Base-by-base conservation (phyloP, 2,329 filamentous ascomycete genomes). In the Teratosphaeria viscida region DNA sequence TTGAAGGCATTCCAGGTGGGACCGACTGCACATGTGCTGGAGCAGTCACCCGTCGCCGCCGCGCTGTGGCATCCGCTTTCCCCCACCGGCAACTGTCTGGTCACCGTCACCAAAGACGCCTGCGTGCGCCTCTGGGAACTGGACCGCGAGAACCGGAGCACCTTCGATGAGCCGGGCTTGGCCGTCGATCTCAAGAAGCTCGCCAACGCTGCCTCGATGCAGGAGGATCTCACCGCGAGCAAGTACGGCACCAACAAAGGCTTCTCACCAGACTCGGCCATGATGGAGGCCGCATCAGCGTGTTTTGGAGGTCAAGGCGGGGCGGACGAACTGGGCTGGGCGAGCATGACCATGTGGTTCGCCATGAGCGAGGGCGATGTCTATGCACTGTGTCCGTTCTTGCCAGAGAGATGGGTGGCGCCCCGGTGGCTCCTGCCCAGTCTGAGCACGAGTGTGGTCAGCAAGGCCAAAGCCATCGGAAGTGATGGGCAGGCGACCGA, bases 291-390 rank as follows among this genome's bases (percentile, higher is more conserved):
- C 26, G 90, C 91, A 3, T 87, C 92, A 1, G 91, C 92, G 56
- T 89, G 86, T 71, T 99, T 99, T 76, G 92, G 91, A 14, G 91
- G 91, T 29, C 77, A 72, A 56, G 82, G 81, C 10, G 76, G 73
- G 59, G 78, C 81, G 58, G 81, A 80, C 43, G 82, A 85, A 64
- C 79, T 84, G 67, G 82, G 82, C 1, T 99, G 94, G 94, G 89
- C 91, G 7, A 85, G 92, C 10, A 96, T 96, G 89, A 97, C 94
- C 0, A 79, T 99, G 11, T 99, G 92, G 90, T 78, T 97, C 57
- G 91, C 92, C n/a, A 99, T 96, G 88, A 85, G 85, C 43, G 88
- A 90, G 61, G 94, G 94, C 3, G 92, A 96, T 70, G 82, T 97
- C 5, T 99, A 99, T 70, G 92, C 92, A 1, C 78, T 99, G 8